phyloP scores from a whole-genome alignment of 257 asterid genomes.

The Cinchona pubescens region DNA sequence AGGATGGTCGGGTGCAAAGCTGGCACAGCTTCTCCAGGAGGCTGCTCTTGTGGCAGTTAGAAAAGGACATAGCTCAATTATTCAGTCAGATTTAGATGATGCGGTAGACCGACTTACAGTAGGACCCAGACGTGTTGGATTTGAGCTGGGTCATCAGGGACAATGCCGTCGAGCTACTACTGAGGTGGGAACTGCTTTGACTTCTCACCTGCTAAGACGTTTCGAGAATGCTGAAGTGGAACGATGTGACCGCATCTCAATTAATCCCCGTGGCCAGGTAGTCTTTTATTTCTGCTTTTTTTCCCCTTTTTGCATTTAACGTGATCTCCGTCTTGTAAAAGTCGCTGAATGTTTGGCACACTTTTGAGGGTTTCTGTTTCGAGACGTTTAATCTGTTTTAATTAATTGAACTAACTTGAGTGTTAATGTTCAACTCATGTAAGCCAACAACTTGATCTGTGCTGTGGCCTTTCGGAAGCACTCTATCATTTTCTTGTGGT shows the following conservation, averaged over 20 bases:
- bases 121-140: constrained; percentile 80
- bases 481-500: not conserved
- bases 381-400: not conserved
- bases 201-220: constrained; percentile 79
- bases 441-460: not conserved
- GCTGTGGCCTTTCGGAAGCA: not conserved
- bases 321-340: not conserved
- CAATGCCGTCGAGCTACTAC: constrained; percentile 90
- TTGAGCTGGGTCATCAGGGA: constrained; percentile 84
- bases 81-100: constrained; percentile 81
- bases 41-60: constrained; percentile 99
- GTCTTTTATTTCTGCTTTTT: not conserved
- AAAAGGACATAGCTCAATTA: constrained; percentile 70
- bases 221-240: constrained; percentile 80
- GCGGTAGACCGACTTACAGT: constrained; percentile 98
- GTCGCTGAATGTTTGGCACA: not conserved
- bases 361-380: not conserved
- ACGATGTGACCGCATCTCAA: constrained; percentile 84
- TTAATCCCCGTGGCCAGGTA: constrained; percentile 96
- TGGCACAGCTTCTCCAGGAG: constrained; percentile 98
- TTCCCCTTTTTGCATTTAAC: constrained; percentile 7
- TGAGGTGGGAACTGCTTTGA: constrained; percentile 83
- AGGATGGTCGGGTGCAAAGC: constrained; percentile 98
- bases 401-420: not conserved
- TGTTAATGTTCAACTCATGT: not conserved